Base-by-base conservation (phyloP, 2,329 filamentous ascomycete species). In the Chaetomium sp. region DNA sequence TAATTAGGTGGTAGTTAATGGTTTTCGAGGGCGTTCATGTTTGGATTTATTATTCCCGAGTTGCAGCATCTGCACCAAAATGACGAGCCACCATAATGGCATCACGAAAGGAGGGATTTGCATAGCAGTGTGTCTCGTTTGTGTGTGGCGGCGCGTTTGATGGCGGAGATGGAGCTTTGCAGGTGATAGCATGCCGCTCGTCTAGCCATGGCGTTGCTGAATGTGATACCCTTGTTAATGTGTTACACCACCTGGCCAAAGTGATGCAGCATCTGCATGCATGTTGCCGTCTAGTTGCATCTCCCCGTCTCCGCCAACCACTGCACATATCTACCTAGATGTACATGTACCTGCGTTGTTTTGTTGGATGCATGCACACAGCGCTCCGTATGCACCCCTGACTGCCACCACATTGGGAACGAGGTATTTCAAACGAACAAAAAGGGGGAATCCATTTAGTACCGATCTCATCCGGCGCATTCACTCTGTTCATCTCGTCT, bases 181-280 rank as follows among this genome's bases (percentile, higher is more conserved):
- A 19, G 42, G 27, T 42, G 19, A 53, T 25, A 33, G 13, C 16
- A 56, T 47, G 38, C 21, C 33, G 27, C 42, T 42, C 29, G 29
- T 54, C 55, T 51, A 56, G 49, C 47, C 33, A 25, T 57, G 58
- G 33, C 57, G 63, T 65, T 62, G 49, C 27, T 51, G 51, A 56
- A 59, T 65, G 50, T 55, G 50, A 61, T 61, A 61, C 59, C 59
- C 59, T n/a, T 50, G 19, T 21, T 51, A 53, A 53, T 61, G 23
- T 49, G 25, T 33, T 7, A 23, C 33, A 42, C 27, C 45, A 23
- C 19, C 10, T 9, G 6, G 12, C 19, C 27, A 4, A 16, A 53
- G 27, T 16, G 13, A 53, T 50, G 47, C 47, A 50, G 4, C 47
- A 6, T 27, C 23, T 50, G 47, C 23, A 50, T 53, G 50, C 50